phyloP scores from a whole-genome alignment of 108 stramenopile species.

The Cyclostephanos tholiformis region DNA sequence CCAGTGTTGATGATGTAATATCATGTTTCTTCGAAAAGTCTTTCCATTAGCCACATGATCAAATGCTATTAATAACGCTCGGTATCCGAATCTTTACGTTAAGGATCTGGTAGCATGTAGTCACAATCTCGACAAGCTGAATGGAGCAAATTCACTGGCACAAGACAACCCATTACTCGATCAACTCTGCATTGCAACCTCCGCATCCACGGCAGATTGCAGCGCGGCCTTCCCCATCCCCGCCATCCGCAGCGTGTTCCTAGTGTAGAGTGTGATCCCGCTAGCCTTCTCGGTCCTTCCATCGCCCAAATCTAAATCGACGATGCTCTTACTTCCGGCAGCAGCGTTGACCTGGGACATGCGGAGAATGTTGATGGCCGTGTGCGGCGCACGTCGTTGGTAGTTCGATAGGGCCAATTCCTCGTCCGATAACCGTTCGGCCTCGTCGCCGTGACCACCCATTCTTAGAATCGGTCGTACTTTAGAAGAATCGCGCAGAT shows the following conservation, averaged over 20 bases:
- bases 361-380: slow-evolving; percentile 66
- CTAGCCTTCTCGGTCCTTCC: slow-evolving; percentile 60
- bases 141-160: not conserved
- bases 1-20: not conserved
- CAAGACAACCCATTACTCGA: not conserved
- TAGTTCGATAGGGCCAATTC: slow-evolving; percentile 60
- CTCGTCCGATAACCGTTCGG: slow-evolving; percentile 57
- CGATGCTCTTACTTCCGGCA: slow-evolving; percentile 47
- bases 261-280: slow-evolving; percentile 53
- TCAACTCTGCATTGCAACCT: slow-evolving; percentile 49
- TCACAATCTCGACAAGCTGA: too few species aligned
- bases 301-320: slow-evolving; percentile 56
- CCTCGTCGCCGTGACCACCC: slow-evolving; percentile 51
- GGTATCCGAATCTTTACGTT: too few species aligned
- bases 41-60: too few species aligned
- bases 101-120: too few species aligned
- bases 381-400: slow-evolving; percentile 71
- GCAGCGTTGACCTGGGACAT: slow-evolving; percentile 53
- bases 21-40: too few species aligned
- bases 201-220: slow-evolving; percentile 47
- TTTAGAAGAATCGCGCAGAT: not conserved
- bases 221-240: slow-evolving; percentile 49
- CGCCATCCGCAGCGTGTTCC: slow-evolving; percentile 59
- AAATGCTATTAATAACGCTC: not conserved
- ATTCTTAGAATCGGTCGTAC: slow-evolving; percentile 62